Percentiles rank a stretch among this genome's conserved stretches.
phyloP scores from a whole-genome alignment of 2,329 filamentous ascomycete species.

The Cryphonectria naterciae region DNA sequence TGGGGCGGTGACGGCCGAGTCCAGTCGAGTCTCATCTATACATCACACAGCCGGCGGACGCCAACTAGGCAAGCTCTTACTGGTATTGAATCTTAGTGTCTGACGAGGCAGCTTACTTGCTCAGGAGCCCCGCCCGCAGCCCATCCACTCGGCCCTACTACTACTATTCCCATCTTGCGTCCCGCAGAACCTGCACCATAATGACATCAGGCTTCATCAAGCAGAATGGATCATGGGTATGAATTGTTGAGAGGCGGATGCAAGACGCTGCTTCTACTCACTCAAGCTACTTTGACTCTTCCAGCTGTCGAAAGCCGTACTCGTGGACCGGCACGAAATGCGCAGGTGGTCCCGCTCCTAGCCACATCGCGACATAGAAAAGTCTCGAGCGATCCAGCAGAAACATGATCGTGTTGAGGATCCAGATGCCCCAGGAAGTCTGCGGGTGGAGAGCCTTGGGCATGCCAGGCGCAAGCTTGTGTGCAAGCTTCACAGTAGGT shows the following conservation, averaged over 20 bases:
- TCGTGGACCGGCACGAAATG: constrained; percentile 17
- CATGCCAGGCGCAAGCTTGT: constrained; percentile 39
- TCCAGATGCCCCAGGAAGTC: constrained; percentile 36
- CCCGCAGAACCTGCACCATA: not conserved
- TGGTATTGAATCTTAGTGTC: not conserved
- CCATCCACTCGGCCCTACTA: not conserved
- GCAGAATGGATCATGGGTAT: no score
- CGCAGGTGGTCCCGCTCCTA: constrained; percentile 22
- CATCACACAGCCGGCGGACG: not conserved
- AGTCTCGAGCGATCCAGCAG: constrained; percentile 6
- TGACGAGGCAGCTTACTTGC: not conserved
- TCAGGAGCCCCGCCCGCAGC: not conserved
- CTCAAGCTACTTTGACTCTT: not conserved
- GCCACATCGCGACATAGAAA: not conserved
- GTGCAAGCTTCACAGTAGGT: constrained; percentile 43
- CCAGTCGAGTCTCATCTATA: not conserved
- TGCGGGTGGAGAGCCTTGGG: constrained; percentile 35
- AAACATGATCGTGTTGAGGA: constrained; percentile 30
- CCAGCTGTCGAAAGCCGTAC: constrained; percentile 14
- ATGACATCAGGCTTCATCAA: not conserved
- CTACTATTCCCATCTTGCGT: not conserved
- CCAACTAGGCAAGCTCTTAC: not conserved
- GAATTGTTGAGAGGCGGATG: not conserved
- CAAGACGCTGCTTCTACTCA: not conserved
- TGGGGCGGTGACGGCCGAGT: not conserved